Evolutionary conservation across 306 rosid genomes (phyloP).

Genomic region (Senna siamea): DNA sequence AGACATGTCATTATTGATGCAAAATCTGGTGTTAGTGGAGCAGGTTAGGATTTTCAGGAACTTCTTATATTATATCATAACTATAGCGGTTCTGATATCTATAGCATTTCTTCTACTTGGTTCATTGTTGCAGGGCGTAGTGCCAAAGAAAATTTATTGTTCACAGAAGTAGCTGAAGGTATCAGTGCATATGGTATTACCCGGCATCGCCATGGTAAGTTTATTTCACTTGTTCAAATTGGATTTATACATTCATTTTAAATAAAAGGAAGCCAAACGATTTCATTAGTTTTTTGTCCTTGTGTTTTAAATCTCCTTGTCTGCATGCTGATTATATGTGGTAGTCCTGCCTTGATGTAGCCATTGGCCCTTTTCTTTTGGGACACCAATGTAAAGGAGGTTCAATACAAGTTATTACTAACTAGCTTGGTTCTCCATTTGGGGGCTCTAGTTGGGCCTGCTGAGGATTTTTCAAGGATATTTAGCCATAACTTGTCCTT

Average conservation of each 20-base stretch:
- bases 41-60: slow-evolving; percentile 64
- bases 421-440: slow-evolving; percentile 1
- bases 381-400: neutral
- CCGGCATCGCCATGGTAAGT: slow-evolving; percentile 92
- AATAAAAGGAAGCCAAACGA: neutral
- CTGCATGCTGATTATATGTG: neutral
- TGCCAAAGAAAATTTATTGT: slow-evolving; percentile 80
- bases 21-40: slow-evolving; percentile 98
- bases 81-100: slow-evolving; percentile 28
- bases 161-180: slow-evolving; percentile 90
- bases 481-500: no score
- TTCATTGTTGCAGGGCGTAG: slow-evolving; percentile 74
- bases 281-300: neutral
- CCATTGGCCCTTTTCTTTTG: neutral
- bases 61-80: slow-evolving; percentile 12
- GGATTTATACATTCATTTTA: slow-evolving; percentile 12
- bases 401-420: neutral
- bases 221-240: slow-evolving; percentile 18
- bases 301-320: neutral
- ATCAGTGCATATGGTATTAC: slow-evolving; percentile 82
- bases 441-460: neutral
- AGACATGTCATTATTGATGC: slow-evolving; percentile 76
- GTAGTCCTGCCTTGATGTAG: neutral
- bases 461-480: no score
- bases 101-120: slow-evolving; percentile 33